Evolutionary conservation across 2,329 filamentous ascomycete genomes (phyloP).

Genomic region (Calonectria multiphialidica): DNA sequence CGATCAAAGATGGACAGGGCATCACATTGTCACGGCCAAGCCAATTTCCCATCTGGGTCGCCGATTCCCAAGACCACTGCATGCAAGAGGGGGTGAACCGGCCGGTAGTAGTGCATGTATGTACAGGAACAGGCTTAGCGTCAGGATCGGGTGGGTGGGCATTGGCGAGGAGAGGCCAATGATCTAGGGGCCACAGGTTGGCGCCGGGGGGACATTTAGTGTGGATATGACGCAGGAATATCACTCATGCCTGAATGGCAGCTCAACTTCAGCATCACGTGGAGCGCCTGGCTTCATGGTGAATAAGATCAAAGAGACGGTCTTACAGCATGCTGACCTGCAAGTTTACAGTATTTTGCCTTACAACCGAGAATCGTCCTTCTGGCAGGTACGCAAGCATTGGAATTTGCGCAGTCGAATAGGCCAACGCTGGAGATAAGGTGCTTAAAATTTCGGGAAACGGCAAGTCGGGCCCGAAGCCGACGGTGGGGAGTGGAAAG

Average conservation of each 20-base stretch:
- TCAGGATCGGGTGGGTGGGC: conserved; percentile 11
- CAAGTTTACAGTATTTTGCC: background rate
- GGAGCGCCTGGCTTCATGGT: background rate
- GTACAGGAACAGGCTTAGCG: conserved; percentile 50
- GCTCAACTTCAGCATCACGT: background rate
- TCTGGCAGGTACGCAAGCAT: background rate
- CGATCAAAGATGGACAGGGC: conserved; percentile 17
- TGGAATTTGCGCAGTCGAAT: background rate
- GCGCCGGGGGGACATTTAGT: conserved; percentile 25
- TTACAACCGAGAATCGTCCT: background rate
- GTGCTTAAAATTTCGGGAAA: background rate
- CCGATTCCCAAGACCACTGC: background rate
- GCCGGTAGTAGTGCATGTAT: conserved; percentile 25
- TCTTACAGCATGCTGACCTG: background rate
- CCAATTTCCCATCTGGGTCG: conserved; percentile 36
- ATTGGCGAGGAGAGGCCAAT: conserved; percentile 27
- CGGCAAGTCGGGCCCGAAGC: background rate
- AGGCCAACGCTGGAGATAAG: background rate
- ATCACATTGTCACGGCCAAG: conserved; percentile 9
- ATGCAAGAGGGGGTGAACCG: background rate
- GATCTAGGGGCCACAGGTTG: conserved; percentile 18
- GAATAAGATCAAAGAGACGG: background rate
- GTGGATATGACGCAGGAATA: conserved; percentile 2
- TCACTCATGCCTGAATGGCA: background rate
- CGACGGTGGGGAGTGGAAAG: background rate